phyloP scores from a whole-genome alignment of 208 protist species.

The Tritrichomonas musculus region DNA sequence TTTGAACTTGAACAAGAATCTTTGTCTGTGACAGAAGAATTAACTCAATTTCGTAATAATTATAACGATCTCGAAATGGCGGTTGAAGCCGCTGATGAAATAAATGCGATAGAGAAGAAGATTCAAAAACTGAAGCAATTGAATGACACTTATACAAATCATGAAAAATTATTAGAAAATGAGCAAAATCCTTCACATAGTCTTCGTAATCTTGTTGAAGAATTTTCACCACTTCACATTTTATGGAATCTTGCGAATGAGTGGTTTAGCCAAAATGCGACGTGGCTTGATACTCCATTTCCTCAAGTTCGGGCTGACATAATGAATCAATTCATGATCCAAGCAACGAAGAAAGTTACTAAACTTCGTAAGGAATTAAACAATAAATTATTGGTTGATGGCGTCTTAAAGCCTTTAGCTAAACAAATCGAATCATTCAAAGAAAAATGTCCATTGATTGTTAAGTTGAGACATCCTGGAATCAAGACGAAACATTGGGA shows the following conservation, averaged over 20 bases:
- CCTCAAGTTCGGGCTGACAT: not conserved
- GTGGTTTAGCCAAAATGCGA: not conserved
- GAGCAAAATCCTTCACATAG: not conserved
- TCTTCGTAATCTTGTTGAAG: not conserved
- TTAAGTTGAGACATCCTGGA: constrained; percentile 71
- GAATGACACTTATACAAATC: not conserved
- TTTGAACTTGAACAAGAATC: not conserved
- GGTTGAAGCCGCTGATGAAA: not conserved
- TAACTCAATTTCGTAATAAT: not conserved
- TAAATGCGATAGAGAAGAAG: not conserved
- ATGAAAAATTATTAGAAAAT: constrained; percentile 1
- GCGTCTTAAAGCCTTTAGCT: not conserved
- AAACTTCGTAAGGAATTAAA: not conserved
- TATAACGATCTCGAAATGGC: constrained; percentile 13
- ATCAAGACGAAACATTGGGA: constrained; percentile 61
- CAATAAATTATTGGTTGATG: not conserved
- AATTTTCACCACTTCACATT: not conserved
- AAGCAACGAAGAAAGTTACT: not conserved
- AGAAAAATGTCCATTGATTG: constrained; percentile 79
- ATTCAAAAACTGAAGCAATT: not conserved
- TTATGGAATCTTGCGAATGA: constrained; percentile 17
- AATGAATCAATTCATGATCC: not conserved
- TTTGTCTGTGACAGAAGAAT: not conserved
- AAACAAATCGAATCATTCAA: constrained; percentile 82
- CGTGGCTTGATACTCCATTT: constrained; percentile 8